Evolutionary conservation across 1,139 yeast species (phyloP).

Genomic region (Debaryomycetaceae sp.): DNA sequence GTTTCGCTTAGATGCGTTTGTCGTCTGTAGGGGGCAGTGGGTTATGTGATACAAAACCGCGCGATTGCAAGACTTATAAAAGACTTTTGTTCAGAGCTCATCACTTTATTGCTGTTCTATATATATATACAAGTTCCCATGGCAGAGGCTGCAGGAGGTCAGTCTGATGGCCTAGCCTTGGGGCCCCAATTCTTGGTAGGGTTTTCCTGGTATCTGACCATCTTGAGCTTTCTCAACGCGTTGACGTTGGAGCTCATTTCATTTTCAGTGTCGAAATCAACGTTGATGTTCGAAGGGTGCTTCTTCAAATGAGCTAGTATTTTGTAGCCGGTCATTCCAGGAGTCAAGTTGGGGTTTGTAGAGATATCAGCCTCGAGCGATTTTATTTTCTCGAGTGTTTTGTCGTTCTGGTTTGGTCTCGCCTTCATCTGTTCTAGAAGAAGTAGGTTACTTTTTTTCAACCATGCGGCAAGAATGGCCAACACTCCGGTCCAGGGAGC

Average conservation of each 20-base stretch:
- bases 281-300: slow-evolving; percentile 24
- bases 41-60: background rate
- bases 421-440: slow-evolving; percentile 16
- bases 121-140: no score
- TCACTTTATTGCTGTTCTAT: no score
- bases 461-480: slow-evolving; percentile 69
- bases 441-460: slow-evolving; percentile 39
- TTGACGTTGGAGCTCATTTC: slow-evolving; percentile 55
- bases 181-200: slow-evolving; percentile 98
- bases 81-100: no score
- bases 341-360: slow-evolving; percentile 34
- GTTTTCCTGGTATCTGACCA: slow-evolving; percentile 85
- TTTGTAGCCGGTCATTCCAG: slow-evolving; percentile 55
- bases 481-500: slow-evolving; percentile 83
- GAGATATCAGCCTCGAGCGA: slow-evolving; percentile 23
- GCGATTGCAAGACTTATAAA: no score
- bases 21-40: background rate
- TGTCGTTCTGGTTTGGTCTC: slow-evolving; percentile 39
- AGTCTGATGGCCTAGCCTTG: slow-evolving; percentile 58
- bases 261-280: slow-evolving; percentile 48
- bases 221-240: slow-evolving; percentile 65
- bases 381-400: slow-evolving; percentile 26
- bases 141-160: no score
- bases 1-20: no score
- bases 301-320: slow-evolving; percentile 46